These are phyloP conservation scores for Phytophthora kernoviae DNA, from an alignment of 352 stramenopile genomes.

Conservation along the genomic window DNA sequence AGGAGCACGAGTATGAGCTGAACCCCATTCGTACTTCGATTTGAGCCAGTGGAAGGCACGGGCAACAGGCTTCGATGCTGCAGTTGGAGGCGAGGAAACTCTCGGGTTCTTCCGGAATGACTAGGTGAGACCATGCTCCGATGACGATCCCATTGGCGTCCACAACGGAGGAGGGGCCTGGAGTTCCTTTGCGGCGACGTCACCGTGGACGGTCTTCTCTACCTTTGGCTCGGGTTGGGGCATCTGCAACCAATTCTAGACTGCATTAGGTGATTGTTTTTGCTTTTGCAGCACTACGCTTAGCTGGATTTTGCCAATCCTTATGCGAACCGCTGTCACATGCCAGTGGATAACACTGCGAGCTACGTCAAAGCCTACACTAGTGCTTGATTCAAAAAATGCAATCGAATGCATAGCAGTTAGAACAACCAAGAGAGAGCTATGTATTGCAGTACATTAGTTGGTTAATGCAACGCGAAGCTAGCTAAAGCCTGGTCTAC, in stretches of 20 bases:
- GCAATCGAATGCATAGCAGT: constrained; percentile 10
- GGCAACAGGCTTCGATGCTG: constrained; percentile 33
- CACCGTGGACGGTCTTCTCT: constrained; percentile 31
- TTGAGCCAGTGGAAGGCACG: constrained; percentile 35
- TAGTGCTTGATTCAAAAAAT: background rate
- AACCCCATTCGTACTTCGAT: constrained; percentile 33
- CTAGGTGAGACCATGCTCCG: constrained; percentile 30
- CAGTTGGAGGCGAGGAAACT: constrained; percentile 24
- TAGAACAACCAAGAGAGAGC: constrained; percentile 4
- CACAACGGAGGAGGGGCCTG: constrained; percentile 14
- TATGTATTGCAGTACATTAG: constrained; percentile 31
- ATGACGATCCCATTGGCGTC: constrained; percentile 34
- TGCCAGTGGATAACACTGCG: too few relatives aligned
- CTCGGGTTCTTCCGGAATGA: constrained; percentile 30
- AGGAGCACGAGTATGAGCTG: constrained; percentile 23
- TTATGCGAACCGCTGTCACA: background rate
- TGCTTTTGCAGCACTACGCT: background rate
- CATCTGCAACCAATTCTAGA: background rate
- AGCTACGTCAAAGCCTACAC: too few relatives aligned
- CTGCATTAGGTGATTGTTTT: too few relatives aligned
- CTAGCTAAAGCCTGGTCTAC: constrained; percentile 12
- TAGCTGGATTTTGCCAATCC: constrained; percentile 8
- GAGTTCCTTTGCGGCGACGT: background rate
- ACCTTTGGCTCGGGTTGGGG: constrained; percentile 2
- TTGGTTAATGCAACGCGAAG: constrained; percentile 17